phyloP scores from a whole-genome alignment of 805 yeast genomes.

The Candida railenensis region DNA sequence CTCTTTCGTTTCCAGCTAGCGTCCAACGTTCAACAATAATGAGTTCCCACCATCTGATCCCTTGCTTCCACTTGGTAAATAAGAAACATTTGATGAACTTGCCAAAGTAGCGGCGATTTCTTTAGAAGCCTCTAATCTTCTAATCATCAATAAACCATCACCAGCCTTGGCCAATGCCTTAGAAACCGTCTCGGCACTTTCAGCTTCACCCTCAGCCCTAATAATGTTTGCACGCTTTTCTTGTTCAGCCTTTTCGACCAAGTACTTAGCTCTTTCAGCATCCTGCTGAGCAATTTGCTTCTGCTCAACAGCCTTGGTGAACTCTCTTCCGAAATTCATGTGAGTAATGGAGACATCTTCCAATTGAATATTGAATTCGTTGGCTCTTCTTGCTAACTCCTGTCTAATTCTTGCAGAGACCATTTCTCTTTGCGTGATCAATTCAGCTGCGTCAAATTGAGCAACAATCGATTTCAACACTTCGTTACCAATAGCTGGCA shows the following conservation, averaged over 20 bases:
- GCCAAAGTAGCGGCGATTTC: slow-evolving; percentile 92
- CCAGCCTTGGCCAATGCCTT: slow-evolving; percentile 92
- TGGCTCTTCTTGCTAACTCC: slow-evolving; percentile 80
- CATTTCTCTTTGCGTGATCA: slow-evolving; percentile 94
- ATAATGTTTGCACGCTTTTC: slow-evolving; percentile 93
- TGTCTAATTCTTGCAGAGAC: slow-evolving; percentile 86
- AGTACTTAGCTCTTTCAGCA: slow-evolving; percentile 92
- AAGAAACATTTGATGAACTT: slow-evolving; percentile 78
- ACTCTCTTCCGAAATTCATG: slow-evolving; percentile 94
- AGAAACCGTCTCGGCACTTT: slow-evolving; percentile 93
- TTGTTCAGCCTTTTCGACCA: slow-evolving; percentile 96
- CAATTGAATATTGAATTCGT: slow-evolving; percentile 83
- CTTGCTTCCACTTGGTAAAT: slow-evolving; percentile 63
- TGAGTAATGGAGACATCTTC: slow-evolving; percentile 98
- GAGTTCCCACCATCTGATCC: slow-evolving; percentile 43
- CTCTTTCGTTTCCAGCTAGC: slow-evolving; percentile 33
- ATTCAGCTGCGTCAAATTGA: slow-evolving; percentile 93
- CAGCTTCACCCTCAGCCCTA: slow-evolving; percentile 99
- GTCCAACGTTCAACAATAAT: slow-evolving; percentile 67
- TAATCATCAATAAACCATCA: slow-evolving; percentile 88
- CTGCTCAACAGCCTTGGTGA: slow-evolving; percentile 97
- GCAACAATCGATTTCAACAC: slow-evolving; percentile 88
- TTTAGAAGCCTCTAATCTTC: slow-evolving; percentile 95
- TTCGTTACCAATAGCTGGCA: slow-evolving; percentile 92
- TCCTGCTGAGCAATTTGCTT: slow-evolving; percentile 99